These are phyloP conservation scores for Dactylellina parvicollis DNA, from an alignment of 2,329 filamentous ascomycete genomes.

Conservation along the genomic window DNA sequence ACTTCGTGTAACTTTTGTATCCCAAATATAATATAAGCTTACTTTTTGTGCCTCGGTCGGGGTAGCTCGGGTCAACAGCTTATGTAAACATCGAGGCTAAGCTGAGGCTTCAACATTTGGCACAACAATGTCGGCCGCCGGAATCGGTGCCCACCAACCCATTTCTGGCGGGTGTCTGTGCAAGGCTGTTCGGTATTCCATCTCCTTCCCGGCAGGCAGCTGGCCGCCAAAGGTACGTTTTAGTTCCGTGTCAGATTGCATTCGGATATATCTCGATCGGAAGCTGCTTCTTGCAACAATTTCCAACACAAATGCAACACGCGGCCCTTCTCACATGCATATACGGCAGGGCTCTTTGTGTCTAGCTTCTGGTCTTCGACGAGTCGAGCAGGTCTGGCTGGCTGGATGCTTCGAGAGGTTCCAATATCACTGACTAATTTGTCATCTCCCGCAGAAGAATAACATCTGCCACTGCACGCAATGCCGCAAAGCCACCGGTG, in stretches of 20 bases:
- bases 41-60: neutral
- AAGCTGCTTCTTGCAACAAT: too few relatives aligned
- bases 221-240: slow-evolving; percentile 44
- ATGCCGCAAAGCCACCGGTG: slow-evolving; percentile 67
- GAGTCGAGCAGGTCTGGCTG: too few relatives aligned
- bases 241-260: too few relatives aligned
- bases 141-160: slow-evolving; percentile 47
- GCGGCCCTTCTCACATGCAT: too few relatives aligned
- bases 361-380: too few relatives aligned
- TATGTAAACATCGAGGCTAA: slow-evolving; percentile 25
- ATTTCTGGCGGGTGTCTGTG: slow-evolving; percentile 68
- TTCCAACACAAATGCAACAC: too few relatives aligned
- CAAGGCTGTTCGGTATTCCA: slow-evolving; percentile 64
- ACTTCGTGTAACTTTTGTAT: too few relatives aligned
- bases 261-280: too few relatives aligned
- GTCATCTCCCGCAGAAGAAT: slow-evolving; percentile 59
- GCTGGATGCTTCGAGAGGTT: too few relatives aligned
- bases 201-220: slow-evolving; percentile 63
- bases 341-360: too few relatives aligned
- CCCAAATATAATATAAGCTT: neutral
- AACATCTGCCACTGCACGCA: slow-evolving; percentile 68
- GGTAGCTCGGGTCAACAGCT: slow-evolving; percentile 2
- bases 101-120: too few relatives aligned
- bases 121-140: neutral
- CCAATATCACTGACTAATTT: neutral